A percentile compares a stretch with the other conserved stretches of the same genome.
Conservation (phyloP, 2,329 filamentous ascomycete species). For the Scytalidium sp. region DNA sequence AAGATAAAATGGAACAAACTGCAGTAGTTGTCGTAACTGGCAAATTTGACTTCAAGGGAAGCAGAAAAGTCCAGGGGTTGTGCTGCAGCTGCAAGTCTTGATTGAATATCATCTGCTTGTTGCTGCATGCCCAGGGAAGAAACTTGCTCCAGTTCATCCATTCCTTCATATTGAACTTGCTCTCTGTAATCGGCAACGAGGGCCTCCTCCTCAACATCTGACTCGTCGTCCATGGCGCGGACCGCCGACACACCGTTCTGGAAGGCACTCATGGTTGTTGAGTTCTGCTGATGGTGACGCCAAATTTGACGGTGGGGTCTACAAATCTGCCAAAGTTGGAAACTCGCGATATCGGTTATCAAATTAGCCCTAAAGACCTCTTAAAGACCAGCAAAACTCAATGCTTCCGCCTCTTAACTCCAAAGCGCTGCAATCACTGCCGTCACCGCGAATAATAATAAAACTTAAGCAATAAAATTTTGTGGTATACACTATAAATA, state of each 20-base stretch:
- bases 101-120: conserved; percentile 88
- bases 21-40: conserved; percentile 99
- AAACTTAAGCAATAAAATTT: too few relatives aligned
- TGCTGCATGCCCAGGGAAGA: conserved; percentile 66
- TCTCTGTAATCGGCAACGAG: conserved; percentile 95
- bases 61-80: conserved; percentile 96
- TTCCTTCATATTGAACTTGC: conserved; percentile 90
- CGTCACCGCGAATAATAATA: too few relatives aligned
- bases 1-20: conserved; percentile 98
- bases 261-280: conserved; percentile 54
- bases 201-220: conserved; percentile 93
- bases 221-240: conserved; percentile 71
- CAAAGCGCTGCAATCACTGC: too few relatives aligned
- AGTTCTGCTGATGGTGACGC: neutral
- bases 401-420: neutral
- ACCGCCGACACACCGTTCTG: conserved; percentile 59
- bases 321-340: neutral
- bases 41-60: conserved; percentile 93
- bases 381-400: neutral
- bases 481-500: too few relatives aligned
- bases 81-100: conserved; percentile 84
- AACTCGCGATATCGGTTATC: neutral
- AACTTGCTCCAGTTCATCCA: conserved; percentile 77
- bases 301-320: neutral
- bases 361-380: neutral